These are phyloP conservation scores for Lanmaoa rubissima DNA, from an alignment of 768 basidiomycete species.

Conservation along the genomic window DNA sequence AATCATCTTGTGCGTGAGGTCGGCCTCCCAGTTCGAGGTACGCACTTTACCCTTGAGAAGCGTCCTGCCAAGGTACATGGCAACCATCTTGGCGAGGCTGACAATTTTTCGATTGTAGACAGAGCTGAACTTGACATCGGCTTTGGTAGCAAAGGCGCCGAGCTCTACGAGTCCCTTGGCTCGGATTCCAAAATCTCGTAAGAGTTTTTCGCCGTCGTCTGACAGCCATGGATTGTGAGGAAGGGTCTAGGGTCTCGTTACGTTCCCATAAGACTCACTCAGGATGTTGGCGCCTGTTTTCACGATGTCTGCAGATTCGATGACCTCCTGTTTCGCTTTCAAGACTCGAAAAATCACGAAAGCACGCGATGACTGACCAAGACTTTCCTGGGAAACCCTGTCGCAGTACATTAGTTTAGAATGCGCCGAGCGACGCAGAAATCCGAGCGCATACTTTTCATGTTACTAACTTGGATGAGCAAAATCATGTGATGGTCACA, in stretches of 20 bases:
- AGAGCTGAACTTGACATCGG: conserved; percentile 36
- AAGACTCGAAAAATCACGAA: not conserved
- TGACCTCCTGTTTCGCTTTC: conserved; percentile 36
- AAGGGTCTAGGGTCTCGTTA: not conserved
- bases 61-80: conserved; percentile 37
- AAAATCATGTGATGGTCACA: conserved; percentile 43
- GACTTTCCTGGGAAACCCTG: conserved; percentile 45
- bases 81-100: conserved; percentile 43
- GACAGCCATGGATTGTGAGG: not conserved
- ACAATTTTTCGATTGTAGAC: conserved; percentile 40
- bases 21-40: conserved; percentile 45
- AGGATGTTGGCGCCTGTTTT: conserved; percentile 51
- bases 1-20: conserved; percentile 37
- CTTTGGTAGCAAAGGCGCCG: conserved; percentile 39
- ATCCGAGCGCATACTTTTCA: conserved; percentile 38
- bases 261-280: conserved; percentile 31
- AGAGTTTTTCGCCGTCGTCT: conserved; percentile 52
- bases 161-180: conserved; percentile 45
- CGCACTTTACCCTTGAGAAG: conserved; percentile 47
- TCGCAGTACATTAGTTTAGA: not conserved
- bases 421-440: not conserved
- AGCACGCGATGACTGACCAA: conserved; percentile 27
- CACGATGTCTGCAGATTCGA: conserved; percentile 38
- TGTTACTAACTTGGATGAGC: conserved; percentile 47
- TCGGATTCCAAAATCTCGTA: conserved; percentile 44